These are phyloP conservation scores for Cryphonectria parasitica DNA, from an alignment of 2,329 filamentous ascomycete species.

Conservation along the genomic window DNA sequence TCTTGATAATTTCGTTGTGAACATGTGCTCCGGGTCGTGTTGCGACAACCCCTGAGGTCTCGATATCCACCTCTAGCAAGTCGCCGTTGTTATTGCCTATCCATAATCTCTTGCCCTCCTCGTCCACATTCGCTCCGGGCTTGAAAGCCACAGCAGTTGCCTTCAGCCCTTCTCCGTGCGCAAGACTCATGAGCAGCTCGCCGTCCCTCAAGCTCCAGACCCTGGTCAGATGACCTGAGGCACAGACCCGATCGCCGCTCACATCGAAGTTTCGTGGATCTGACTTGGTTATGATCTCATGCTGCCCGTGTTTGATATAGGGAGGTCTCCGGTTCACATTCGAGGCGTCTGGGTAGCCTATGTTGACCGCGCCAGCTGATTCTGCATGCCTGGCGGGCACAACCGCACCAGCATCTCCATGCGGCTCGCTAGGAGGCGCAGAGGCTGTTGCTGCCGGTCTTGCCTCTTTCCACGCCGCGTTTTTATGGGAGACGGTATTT, in stretches of 20 bases:
- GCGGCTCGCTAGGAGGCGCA: constrained; percentile 15
- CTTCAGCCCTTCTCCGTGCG: constrained; percentile 83
- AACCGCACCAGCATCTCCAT: constrained; percentile 16
- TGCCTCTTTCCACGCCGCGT: constrained; percentile 45
- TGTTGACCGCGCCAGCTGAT: constrained; percentile 50
- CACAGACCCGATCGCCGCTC: constrained; percentile 85
- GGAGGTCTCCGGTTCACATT: constrained; percentile 85
- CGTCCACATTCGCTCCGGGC: constrained; percentile 73
- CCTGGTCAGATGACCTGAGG: constrained; percentile 82
- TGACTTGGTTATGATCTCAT: constrained; percentile 81
- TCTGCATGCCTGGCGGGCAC: constrained; percentile 40
- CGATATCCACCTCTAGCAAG: constrained; percentile 84
- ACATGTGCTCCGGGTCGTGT: constrained; percentile 75
- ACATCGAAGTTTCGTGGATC: constrained; percentile 86
- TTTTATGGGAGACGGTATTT: constrained; percentile 52
- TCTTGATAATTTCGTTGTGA: constrained; percentile 78
- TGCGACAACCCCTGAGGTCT: constrained; percentile 69
- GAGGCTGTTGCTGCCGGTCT: constrained; percentile 34
- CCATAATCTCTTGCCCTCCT: constrained; percentile 85
- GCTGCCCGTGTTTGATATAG: constrained; percentile 69
- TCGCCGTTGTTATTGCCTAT: constrained; percentile 89
- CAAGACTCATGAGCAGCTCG: constrained; percentile 77
- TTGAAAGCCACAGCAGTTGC: constrained; percentile 85
- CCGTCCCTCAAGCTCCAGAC: constrained; percentile 87
- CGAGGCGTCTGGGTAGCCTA: constrained; percentile 81